Evolutionary conservation across 1,284 basidiomycete species (phyloP).

Genomic region (Apiotrichum porosum): DNA sequence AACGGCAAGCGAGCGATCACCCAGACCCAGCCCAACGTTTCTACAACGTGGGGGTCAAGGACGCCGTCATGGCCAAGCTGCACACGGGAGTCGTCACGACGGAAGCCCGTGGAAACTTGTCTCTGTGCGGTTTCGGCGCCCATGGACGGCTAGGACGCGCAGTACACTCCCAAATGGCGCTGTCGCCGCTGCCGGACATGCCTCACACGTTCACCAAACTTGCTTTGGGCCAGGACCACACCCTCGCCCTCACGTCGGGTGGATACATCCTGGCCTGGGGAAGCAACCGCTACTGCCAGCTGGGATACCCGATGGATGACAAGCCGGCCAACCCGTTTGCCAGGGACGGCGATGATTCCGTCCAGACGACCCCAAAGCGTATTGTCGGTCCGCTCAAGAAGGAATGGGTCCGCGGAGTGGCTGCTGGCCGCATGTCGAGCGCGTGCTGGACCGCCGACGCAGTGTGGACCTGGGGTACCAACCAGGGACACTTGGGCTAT

Average conservation of each 20-base stretch:
- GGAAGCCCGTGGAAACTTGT: constrained; percentile 67
- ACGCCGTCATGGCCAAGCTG: constrained; percentile 73
- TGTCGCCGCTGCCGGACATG: constrained; percentile 61
- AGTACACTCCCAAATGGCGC: constrained; percentile 72
- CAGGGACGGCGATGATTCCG: constrained; percentile 52
- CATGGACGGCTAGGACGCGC: constrained; percentile 72
- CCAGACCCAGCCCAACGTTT: constrained; percentile 42
- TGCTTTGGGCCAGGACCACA: constrained; percentile 90
- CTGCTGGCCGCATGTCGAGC: constrained; percentile 80
- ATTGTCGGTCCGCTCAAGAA: constrained; percentile 75
- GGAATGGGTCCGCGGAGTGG: constrained; percentile 72
- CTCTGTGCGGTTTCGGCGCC: constrained; percentile 79
- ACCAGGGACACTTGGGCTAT: constrained; percentile 87
- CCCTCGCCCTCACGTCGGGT: constrained; percentile 69
- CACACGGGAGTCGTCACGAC: constrained; percentile 76
- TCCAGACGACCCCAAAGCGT: constrained; percentile 72
- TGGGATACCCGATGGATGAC: constrained; percentile 79
- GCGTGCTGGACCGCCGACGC: constrained; percentile 79
- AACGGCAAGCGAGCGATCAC: constrained; percentile 49
- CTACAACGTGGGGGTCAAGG: constrained; percentile 58
- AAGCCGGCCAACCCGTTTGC: constrained; percentile 31
- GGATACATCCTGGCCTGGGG: constrained; percentile 91
- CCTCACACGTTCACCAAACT: constrained; percentile 58
- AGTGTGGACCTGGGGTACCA: constrained; percentile 96
- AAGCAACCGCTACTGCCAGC: constrained; percentile 75